Base-by-base conservation (phyloP, 2,329 filamentous ascomycete species). In the Ophiocordyceps camponoti-rufipedis region DNA sequence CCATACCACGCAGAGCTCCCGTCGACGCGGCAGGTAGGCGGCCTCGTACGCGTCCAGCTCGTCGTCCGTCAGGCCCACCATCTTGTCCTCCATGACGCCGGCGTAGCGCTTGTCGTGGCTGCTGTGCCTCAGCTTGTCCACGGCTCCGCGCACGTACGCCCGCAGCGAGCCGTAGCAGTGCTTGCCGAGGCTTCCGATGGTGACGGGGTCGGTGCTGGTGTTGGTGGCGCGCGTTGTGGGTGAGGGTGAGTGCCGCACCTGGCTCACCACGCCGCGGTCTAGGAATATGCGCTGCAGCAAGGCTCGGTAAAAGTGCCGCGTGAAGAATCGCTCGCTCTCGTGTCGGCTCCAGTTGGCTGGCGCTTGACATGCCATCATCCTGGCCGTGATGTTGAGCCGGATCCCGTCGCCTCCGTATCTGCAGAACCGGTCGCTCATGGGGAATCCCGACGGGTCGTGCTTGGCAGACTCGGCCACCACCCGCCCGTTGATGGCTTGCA, bases 301-400 rank as follows among this genome's bases (percentile, higher is more conserved):
- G 0, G 91, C 85, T 41, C 91, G 83, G 67, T 82, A 98, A 62
- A 91, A 94, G 61, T 98, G 91, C 0, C 89, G 75, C 0, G 80
- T 85, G 67, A 98, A 96, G 65, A 96, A 98, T 8, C 69, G 71
- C 44, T 87, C 82, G 58, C 85, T 93, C 49, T 94, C 88, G 28
- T 72, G 67, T 23, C 70, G 68, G 2, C 82, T 83, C 91, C 91
- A 98, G 65, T 98, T 98, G 48, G 80, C 72, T 1, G 91, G 88
- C 8, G 91, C 91, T 65, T 98, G 91, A 44, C 93, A 88, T 3
- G 89, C 89, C 89, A 96, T 95, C 82, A 94, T 94, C 41, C 91
- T 78, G 1, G 91, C 87, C 4, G 91, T 98, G 57, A 96, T 94
- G 62, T 98, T 96, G 47, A 96, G 71, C 23, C 85, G 75, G 42